phyloP scores from a whole-genome alignment of 805 yeast species.

The Kodamaea neixiangensis region DNA sequence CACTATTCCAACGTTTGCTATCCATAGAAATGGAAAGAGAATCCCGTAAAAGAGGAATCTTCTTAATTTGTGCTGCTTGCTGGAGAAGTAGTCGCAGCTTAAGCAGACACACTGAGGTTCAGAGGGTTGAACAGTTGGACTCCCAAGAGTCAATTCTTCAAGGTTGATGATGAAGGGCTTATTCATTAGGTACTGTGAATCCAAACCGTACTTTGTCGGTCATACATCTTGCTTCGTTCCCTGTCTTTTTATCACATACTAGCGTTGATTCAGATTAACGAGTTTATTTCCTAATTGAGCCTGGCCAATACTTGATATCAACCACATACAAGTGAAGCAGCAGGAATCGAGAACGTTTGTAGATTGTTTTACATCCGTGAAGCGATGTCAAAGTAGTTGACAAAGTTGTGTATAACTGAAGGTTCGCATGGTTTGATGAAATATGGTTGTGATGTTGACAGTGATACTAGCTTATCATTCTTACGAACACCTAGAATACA shows the following conservation, averaged over 20 bases:
- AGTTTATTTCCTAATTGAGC: not conserved
- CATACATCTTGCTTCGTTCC: not conserved
- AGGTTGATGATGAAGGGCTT: not conserved
- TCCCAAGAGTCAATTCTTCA: not conserved
- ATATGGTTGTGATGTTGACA: too few species aligned
- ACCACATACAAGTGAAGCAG: not conserved
- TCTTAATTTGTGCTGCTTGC: not conserved
- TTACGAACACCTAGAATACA: too few species aligned
- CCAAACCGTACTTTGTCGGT: too few species aligned
- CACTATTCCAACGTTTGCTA: conserved; percentile 12
- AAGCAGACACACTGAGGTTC: conserved; percentile 7
- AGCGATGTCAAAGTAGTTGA: too few species aligned
- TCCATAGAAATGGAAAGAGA: conserved; percentile 24
- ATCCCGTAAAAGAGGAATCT: conserved; percentile 18
- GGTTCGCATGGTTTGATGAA: too few species aligned
- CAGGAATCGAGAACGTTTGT: not conserved
- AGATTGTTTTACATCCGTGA: not conserved
- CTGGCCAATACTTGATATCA: not conserved
- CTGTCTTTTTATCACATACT: not conserved
- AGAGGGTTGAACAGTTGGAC: not conserved
- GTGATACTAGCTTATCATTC: too few species aligned
- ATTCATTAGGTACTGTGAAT: not conserved
- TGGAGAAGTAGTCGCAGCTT: conserved; percentile 6
- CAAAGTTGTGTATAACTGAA: too few species aligned
- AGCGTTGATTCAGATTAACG: not conserved